phyloP scores from a whole-genome alignment of 805 yeast genomes.

The Metschnikowia gruessii region DNA sequence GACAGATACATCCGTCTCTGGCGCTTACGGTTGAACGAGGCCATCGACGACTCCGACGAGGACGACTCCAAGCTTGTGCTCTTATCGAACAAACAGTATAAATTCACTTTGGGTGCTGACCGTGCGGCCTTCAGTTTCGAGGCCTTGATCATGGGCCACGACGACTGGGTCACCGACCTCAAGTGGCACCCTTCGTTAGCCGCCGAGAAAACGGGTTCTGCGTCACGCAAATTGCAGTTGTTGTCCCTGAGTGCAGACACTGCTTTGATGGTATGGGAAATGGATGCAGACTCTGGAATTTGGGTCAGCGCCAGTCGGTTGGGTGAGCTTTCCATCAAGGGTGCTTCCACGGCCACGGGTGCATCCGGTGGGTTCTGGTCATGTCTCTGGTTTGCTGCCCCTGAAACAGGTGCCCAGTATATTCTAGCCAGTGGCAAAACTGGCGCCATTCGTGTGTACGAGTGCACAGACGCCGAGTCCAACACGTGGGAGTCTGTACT shows the following conservation, averaged over 20 bases:
- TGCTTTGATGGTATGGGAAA: conserved; percentile 90
- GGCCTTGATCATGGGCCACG: conserved; percentile 95
- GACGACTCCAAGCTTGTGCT: conserved; percentile 50
- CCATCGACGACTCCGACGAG: conserved; percentile 56
- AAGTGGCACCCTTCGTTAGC: conserved; percentile 64
- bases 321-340: conserved; percentile 92
- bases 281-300: conserved; percentile 79
- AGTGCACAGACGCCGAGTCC: conserved; percentile 20
- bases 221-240: conserved; percentile 48
- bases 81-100: conserved; percentile 70
- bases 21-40: conserved; percentile 61
- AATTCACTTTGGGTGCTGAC: conserved; percentile 39
- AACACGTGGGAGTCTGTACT: conserved; percentile 42
- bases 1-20: conserved; percentile 90
- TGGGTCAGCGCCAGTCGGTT: conserved; percentile 81
- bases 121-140: conserved; percentile 72
- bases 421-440: conserved; percentile 85
- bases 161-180: conserved; percentile 91
- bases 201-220: background rate
- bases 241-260: conserved; percentile 92
- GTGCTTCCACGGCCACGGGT: conserved; percentile 98
- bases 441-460: conserved; percentile 88
- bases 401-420: conserved; percentile 30
- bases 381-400: conserved; percentile 59
- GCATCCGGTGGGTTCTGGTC: conserved; percentile 71